Percentiles rank a stretch among this genome's conserved stretches.
Conservation (phyloP, 1,139 yeast species). For the Ogataea hybrid region DNA sequence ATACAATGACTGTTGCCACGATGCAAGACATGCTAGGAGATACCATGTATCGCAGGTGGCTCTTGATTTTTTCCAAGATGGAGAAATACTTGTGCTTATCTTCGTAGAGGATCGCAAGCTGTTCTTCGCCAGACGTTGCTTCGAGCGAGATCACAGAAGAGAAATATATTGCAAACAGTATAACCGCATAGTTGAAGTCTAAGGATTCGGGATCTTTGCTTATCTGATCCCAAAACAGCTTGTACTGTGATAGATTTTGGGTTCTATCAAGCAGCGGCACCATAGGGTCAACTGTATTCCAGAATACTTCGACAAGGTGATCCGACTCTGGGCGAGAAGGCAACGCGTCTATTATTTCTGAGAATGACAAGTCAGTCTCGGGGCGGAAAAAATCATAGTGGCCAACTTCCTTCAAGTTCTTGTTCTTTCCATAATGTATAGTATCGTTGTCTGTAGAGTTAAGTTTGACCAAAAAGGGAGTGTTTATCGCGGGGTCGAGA, state of each 20-base stretch:
- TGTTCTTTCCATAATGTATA: neutral
- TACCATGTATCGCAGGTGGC: neutral
- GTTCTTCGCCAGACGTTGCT: neutral
- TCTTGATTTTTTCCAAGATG: neutral
- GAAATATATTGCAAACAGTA: neutral
- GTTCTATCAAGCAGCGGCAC: neutral
- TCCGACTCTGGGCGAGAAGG: neutral
- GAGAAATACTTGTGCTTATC: neutral
- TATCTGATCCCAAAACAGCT: neutral
- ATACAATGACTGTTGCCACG: neutral
- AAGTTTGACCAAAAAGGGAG: neutral
- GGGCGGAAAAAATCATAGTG: neutral
- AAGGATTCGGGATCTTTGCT: neutral
- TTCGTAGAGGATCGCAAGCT: neutral
- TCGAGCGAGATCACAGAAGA: neutral
- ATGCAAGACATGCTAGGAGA: neutral
- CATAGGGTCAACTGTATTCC: neutral
- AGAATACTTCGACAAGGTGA: neutral
- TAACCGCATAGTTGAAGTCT: neutral
- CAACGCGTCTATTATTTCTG: neutral
- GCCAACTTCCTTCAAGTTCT: neutral
- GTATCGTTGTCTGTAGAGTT: neutral
- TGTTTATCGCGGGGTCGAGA: neutral
- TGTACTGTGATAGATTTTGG: neutral
- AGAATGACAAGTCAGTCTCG: neutral